Evolutionary conservation across 1,139 yeast species (phyloP).

Genomic region (Saccharomyces hybrid): DNA sequence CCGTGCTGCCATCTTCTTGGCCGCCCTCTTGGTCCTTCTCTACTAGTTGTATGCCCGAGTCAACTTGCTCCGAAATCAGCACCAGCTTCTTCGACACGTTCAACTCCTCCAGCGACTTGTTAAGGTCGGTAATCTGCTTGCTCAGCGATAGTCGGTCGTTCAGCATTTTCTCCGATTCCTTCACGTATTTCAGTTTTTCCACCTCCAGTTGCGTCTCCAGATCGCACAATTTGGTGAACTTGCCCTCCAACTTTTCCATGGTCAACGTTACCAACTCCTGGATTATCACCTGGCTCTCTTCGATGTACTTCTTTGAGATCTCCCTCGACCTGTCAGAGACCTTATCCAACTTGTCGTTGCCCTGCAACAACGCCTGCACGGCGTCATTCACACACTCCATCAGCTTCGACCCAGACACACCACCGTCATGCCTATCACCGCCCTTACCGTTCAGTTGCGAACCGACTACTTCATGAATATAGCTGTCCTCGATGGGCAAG

Average conservation of each 20-base stretch:
- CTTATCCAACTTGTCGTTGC: slow-evolving; percentile 20
- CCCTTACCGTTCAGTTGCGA: neutral
- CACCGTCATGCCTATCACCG: slow-evolving; percentile 1
- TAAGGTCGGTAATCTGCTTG: slow-evolving; percentile 28
- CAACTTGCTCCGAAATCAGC: slow-evolving; percentile 28
- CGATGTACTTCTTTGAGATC: slow-evolving; percentile 23
- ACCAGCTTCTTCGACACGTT: slow-evolving; percentile 27
- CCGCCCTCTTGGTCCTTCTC: slow-evolving; percentile 21
- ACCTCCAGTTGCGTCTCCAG: slow-evolving; percentile 23
- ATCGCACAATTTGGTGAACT: slow-evolving; percentile 23
- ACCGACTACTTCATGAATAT: neutral
- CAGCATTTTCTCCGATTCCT: slow-evolving; percentile 25
- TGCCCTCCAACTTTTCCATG: slow-evolving; percentile 23
- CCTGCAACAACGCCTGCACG: slow-evolving; percentile 21
- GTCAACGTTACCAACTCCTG: slow-evolving; percentile 27
- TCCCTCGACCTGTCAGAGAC: slow-evolving; percentile 24
- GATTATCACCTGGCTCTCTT: slow-evolving; percentile 28
- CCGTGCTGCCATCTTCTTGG: slow-evolving; percentile 17
- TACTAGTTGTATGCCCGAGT: slow-evolving; percentile 25
- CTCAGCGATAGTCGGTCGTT: slow-evolving; percentile 28
- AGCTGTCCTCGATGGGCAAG: slow-evolving; percentile 43
- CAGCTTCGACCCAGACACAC: neutral
- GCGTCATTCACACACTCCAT: slow-evolving; percentile 10
- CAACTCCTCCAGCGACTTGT: slow-evolving; percentile 22
- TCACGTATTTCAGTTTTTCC: slow-evolving; percentile 22